A percentile compares a stretch with the other conserved stretches of the same genome.
Conservation (phyloP, 192 early-diverging fungal species). For the Spinellus fusiger region DNA sequence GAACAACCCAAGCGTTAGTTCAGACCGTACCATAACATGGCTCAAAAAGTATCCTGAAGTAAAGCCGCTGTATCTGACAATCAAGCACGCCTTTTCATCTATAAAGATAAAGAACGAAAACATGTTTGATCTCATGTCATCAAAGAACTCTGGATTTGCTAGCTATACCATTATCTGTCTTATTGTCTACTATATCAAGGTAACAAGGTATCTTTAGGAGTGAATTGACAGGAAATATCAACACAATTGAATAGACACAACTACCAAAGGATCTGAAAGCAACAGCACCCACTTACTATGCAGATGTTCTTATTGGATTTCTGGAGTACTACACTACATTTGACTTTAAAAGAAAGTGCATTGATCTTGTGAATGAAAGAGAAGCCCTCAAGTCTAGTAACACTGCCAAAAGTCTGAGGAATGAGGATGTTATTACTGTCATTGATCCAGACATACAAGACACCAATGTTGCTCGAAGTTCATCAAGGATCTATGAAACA, state of each 20-base stretch:
- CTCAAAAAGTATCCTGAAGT: slow-evolving; percentile 13
- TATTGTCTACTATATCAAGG: slow-evolving; percentile 3
- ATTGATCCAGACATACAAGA: slow-evolving; percentile 8
- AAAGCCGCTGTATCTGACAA: slow-evolving; percentile 18
- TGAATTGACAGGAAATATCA: too few relatives aligned
- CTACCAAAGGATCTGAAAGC: background rate
- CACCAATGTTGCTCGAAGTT: slow-evolving; percentile 9
- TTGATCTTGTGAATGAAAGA: slow-evolving; percentile 4
- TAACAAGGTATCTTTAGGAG: too few relatives aligned
- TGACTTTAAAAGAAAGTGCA: background rate
- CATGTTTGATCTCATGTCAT: slow-evolving; percentile 11
- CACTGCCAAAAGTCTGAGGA: background rate
- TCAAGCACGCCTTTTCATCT: slow-evolving; percentile 22
- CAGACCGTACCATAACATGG: slow-evolving; percentile 13
- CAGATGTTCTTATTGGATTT: slow-evolving; percentile 6
- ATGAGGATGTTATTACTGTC: background rate
- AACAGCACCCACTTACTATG: background rate
- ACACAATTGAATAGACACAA: background rate
- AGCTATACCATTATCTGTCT: slow-evolving; percentile 25
- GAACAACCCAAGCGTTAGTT: slow-evolving; percentile 12
- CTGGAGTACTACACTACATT: slow-evolving; percentile 4
- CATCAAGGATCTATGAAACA: background rate
- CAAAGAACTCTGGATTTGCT: slow-evolving; percentile 15
- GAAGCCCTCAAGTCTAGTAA: too few relatives aligned
- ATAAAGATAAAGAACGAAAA: background rate